Conservation (phyloP, 352 stramenopile genomes). For the Phytophthora nicotianae region DNA sequence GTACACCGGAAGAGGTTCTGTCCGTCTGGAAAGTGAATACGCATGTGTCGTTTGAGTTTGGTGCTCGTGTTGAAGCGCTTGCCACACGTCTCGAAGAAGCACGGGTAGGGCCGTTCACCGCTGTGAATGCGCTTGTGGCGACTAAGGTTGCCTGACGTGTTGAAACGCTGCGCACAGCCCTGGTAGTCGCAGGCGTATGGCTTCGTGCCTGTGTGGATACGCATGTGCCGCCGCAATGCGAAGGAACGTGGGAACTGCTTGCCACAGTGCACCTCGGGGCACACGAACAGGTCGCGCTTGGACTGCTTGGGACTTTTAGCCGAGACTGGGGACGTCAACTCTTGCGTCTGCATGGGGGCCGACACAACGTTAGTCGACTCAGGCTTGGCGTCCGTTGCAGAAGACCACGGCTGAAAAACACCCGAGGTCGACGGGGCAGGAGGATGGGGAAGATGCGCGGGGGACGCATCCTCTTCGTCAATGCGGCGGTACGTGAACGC, state of each 20-base stretch:
- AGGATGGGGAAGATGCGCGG: conserved; percentile 36
- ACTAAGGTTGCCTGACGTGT: conserved; percentile 87
- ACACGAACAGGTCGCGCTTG: conserved; percentile 62
- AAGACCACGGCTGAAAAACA: conserved; percentile 8
- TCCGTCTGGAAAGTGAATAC: conserved; percentile 83
- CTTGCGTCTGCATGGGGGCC: neutral
- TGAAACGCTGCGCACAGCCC: conserved; percentile 81
- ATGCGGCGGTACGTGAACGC: conserved; percentile 19
- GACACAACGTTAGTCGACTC: neutral
- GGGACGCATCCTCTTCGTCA: conserved; percentile 32
- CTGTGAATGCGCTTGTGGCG: conserved; percentile 90
- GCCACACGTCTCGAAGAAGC: conserved; percentile 73
- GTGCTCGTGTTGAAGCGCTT: conserved; percentile 90
- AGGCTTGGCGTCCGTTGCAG: conserved; percentile 14
- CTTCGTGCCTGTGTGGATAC: conserved; percentile 85
- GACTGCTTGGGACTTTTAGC: conserved; percentile 12
- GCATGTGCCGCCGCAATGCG: conserved; percentile 80
- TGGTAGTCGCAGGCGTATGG: conserved; percentile 84
- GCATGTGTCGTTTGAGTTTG: conserved; percentile 90
- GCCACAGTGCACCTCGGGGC: conserved; percentile 76
- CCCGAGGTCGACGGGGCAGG: conserved; percentile 29
- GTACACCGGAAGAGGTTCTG: conserved; percentile 80
- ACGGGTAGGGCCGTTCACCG: conserved; percentile 82
- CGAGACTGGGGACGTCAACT: neutral
- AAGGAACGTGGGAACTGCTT: conserved; percentile 88